A percentile compares a stretch with the other conserved stretches of the same genome.
These are phyloP conservation scores for Penicillium taxi DNA, from an alignment of 495 filamentous ascomycete genomes.

Conservation along the genomic window DNA sequence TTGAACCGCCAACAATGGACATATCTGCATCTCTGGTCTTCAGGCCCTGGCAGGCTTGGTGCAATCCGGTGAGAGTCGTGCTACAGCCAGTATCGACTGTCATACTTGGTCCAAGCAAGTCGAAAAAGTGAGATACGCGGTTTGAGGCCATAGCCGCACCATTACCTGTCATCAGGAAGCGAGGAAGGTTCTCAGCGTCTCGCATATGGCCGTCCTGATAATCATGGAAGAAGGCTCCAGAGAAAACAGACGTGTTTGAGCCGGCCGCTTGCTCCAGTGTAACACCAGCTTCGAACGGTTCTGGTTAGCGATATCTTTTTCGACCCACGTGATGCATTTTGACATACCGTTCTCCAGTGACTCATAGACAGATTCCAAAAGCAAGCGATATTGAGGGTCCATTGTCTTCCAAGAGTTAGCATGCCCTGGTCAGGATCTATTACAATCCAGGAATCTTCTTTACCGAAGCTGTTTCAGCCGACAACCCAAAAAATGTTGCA, in stretches of 20 bases:
- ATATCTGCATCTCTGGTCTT: slow-evolving; percentile 26
- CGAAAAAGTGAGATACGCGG: slow-evolving; percentile 42
- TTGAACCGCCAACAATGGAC: slow-evolving; percentile 15
- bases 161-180: slow-evolving; percentile 6
- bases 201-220: not conserved
- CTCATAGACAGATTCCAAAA: slow-evolving; percentile 49
- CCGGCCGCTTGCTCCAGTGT: not conserved
- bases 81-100: slow-evolving; percentile 39
- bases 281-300: too few relatives aligned
- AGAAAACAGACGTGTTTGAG: not conserved
- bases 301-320: too few relatives aligned
- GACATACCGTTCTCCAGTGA: slow-evolving; percentile 45
- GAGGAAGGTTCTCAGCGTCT: not conserved
- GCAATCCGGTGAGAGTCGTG: slow-evolving; percentile 32
- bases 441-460: too few relatives aligned
- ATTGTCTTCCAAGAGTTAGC: too few relatives aligned
- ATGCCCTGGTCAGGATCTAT: too few relatives aligned
- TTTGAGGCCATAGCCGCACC: slow-evolving; percentile 34
- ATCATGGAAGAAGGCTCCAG: slow-evolving; percentile 1
- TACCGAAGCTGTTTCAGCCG: too few relatives aligned
- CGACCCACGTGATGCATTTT: not conserved
- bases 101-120: slow-evolving; percentile 40
- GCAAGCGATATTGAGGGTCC: slow-evolving; percentile 37
- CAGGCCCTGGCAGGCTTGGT: slow-evolving; percentile 34
- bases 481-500: not conserved